Evolutionary conservation across 257 asterid species (phyloP).

Genomic region (Nyctanthes arbortristis): DNA sequence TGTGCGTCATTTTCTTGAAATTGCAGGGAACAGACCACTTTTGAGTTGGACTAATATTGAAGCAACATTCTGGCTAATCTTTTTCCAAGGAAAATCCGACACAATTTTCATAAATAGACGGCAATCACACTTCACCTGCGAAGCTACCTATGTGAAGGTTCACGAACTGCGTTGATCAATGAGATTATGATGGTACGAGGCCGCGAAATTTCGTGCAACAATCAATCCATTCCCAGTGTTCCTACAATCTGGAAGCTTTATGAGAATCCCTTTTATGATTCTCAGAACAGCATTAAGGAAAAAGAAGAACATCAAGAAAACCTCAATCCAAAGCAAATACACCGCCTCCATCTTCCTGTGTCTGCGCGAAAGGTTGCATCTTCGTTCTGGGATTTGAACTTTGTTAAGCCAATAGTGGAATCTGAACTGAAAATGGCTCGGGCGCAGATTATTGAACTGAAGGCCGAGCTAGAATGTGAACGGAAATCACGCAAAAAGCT

Average conservation of each 20-base stretch:
- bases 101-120: constrained; percentile 18
- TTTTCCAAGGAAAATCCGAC: no score
- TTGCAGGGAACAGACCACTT: not conserved
- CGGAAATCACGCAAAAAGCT: constrained; percentile 48
- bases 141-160: constrained; percentile 23
- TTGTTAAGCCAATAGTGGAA: constrained; percentile 64
- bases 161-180: constrained; percentile 37
- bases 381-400: constrained; percentile 76
- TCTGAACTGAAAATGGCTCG: constrained; percentile 56
- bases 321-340: constrained; percentile 50
- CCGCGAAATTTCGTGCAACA: constrained; percentile 35
- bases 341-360: constrained; percentile 71
- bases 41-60: not conserved
- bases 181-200: constrained; percentile 52
- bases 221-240: constrained; percentile 25
- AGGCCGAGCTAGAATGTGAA: constrained; percentile 46
- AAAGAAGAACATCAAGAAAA: constrained; percentile 14
- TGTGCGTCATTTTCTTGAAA: not conserved
- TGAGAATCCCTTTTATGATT: constrained; percentile 69
- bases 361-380: constrained; percentile 65
- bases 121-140: constrained; percentile 3
- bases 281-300: constrained; percentile 22
- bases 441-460: constrained; percentile 40
- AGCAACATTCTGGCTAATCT: no score
- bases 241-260: constrained; percentile 76